These are phyloP conservation scores for Cystoderma amianthinum DNA, from an alignment of 768 basidiomycete species.

Conservation along the genomic window DNA sequence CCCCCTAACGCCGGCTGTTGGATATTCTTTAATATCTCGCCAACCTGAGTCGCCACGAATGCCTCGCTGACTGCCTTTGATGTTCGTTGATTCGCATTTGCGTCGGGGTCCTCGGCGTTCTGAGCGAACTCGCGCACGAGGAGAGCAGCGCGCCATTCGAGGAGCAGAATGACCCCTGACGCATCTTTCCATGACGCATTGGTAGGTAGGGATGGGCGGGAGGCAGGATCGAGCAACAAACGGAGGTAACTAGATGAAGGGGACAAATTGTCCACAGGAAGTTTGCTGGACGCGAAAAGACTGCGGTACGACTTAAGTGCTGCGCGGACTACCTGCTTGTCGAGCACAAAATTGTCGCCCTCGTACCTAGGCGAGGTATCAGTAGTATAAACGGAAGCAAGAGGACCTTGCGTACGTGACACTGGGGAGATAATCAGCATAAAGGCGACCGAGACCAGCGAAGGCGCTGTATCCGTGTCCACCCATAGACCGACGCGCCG, in stretches of 20 bases:
- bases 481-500: constrained; percentile 63
- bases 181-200: constrained; percentile 26
- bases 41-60: constrained; percentile 53
- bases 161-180: constrained; percentile 32
- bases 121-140: constrained; percentile 41
- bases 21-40: constrained; percentile 34
- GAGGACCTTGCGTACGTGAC: constrained; percentile 39
- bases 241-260: constrained; percentile 53
- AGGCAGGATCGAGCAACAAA: constrained; percentile 25
- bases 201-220: constrained; percentile 11
- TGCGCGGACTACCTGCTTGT: constrained; percentile 67
- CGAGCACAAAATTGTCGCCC: constrained; percentile 75
- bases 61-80: constrained; percentile 64
- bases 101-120: constrained; percentile 34
- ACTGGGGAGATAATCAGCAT: constrained; percentile 59
- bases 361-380: constrained; percentile 41
- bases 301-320: constrained; percentile 52
- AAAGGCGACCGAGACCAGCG: constrained; percentile 57
- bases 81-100: constrained; percentile 49
- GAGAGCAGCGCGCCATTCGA: constrained; percentile 63
- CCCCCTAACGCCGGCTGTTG: constrained; percentile 5
- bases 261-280: constrained; percentile 25
- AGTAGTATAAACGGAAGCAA: background rate
- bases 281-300: constrained; percentile 19
- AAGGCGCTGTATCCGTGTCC: constrained; percentile 74